Base-by-base conservation (phyloP, 345 rosid species). In the Corymbia maculata region DNA sequence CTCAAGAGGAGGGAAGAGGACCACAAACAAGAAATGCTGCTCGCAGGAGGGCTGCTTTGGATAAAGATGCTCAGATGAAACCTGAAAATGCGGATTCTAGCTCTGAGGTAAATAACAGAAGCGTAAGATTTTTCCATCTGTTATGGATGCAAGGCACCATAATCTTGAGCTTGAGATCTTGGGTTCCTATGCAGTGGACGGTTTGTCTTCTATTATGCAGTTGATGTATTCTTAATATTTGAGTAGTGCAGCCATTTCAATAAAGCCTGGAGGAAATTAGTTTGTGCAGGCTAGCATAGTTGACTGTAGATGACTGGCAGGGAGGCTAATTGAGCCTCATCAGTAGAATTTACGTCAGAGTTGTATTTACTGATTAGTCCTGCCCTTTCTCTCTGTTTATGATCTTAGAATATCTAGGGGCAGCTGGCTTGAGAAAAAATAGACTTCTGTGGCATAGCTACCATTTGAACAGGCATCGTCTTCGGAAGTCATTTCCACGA, bases 1-100 rank as follows among this genome's bases (percentile, higher is more conserved):
- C 94, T 85, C 98, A 90, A 70, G 98, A 93, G 86, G 99, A 94
- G 89, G 91, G 92, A 47, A 94, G 95, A 92, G 98, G 98, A 88
- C 99, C 99, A 86, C 98, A 96, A 93, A 98, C 99, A 47, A 96
- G 99, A 93, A 98, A 95, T 93, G 94, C 96, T 86, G 85, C 96
- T 93, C 99, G 95, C 86, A 97, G 97, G 94, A 96, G 95, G 91
- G 99, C 98, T 52, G 94, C 91, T 51, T 88, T 93, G 61, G 99
- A 96, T 90, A 95, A 96, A 93, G 96, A 97, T 91, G 91, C 97
- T 64, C 94, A 90, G 90, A 88, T 94, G 93, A 96, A 97, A 92
- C 93, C 95, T 52, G 93, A 89, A 70, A 91, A 89, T 82, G 99
- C 94, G 87, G 99, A 95, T 93, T 94, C 98, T 61, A 96, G 94